Evolutionary conservation across 2,329 filamentous ascomycete species (phyloP), one percentile per base, ranked within the genome.

Genomic region (Ophiobolus disseminans): DNA sequence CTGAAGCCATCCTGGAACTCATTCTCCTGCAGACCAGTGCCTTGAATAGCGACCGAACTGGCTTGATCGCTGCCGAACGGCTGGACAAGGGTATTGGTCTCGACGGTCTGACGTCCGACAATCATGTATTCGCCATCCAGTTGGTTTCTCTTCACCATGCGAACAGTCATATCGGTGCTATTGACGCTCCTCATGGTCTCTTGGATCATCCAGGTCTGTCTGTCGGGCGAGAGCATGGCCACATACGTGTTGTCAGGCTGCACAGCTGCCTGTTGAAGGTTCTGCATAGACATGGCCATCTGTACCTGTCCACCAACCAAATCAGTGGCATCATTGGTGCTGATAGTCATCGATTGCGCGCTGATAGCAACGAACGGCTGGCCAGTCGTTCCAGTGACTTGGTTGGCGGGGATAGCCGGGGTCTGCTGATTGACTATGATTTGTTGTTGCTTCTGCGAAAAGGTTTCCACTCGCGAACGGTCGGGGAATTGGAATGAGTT

Each of bases 371-470:
- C 66, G 35, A 73, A 73, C 1, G 70, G 69, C 55, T 71, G 68
- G 13, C 70, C 70, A 14, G 69, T 71, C 1, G 68, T 62, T 4
- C 70, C 70, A 16, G 69, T 71, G 34, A 73, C 68, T 45, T 72
- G 68, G 53, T 70, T 72, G 10, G 66, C 60, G 6, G 67, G 62
- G 16, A 73, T 60, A 4, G 70, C 54, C 8, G 66, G 63, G 22
- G 58, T 62, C 53, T 73, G 65, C 56, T 73, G 70, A 70, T 73
- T 73, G 65, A 73, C 70, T 20, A 73, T 71, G 66, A 73, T 53
- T 44, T 73, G 70, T 26, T 69, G 69, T 45, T 73, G 70, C 37
- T 62, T 72, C 40, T 73, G 70, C 3, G 69, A 72, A 44, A 70
- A 72, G 1, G 69, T 72, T 55, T 73, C 70, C 26, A 73, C 50